These are phyloP conservation scores for Asterophora parasitica DNA, from an alignment of 768 basidiomycete genomes.

Conservation along the genomic window DNA sequence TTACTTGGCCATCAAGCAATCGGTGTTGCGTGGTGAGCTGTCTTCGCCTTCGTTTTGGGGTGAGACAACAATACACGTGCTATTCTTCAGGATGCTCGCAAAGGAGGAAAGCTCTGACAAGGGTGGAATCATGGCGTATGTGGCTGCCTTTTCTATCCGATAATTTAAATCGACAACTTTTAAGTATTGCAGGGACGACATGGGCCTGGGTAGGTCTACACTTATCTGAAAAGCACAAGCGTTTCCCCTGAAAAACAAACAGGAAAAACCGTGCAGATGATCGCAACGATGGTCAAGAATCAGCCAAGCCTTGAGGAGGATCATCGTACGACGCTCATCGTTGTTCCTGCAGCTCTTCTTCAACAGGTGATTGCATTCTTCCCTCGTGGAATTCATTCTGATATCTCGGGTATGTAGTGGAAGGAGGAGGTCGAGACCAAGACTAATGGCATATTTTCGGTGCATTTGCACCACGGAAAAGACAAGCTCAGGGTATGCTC, in stretches of 20 bases:
- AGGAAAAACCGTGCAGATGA: slow-evolving; percentile 78
- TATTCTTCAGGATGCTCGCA: slow-evolving; percentile 54
- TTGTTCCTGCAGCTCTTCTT: slow-evolving; percentile 73
- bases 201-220: slow-evolving; percentile 49
- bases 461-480: slow-evolving; percentile 69
- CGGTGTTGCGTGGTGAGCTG: slow-evolving; percentile 62
- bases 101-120: slow-evolving; percentile 48
- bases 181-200: slow-evolving; percentile 54
- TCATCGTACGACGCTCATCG: slow-evolving; percentile 57
- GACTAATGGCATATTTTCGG: slow-evolving; percentile 55
- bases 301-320: slow-evolving; percentile 43
- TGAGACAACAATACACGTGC: background rate
- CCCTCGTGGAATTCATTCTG: background rate
- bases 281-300: slow-evolving; percentile 72
- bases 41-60: background rate
- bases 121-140: slow-evolving; percentile 64
- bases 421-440: slow-evolving; percentile 69
- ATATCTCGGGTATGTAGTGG: slow-evolving; percentile 40
- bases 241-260: background rate
- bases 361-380: slow-evolving; percentile 44
- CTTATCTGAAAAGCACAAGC: background rate
- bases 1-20: slow-evolving; percentile 73
- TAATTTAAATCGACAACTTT: background rate
- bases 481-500: slow-evolving; percentile 51
- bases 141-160: slow-evolving; percentile 21